Conservation (phyloP, 306 rosid species). For the Trifolium fragiferum region DNA sequence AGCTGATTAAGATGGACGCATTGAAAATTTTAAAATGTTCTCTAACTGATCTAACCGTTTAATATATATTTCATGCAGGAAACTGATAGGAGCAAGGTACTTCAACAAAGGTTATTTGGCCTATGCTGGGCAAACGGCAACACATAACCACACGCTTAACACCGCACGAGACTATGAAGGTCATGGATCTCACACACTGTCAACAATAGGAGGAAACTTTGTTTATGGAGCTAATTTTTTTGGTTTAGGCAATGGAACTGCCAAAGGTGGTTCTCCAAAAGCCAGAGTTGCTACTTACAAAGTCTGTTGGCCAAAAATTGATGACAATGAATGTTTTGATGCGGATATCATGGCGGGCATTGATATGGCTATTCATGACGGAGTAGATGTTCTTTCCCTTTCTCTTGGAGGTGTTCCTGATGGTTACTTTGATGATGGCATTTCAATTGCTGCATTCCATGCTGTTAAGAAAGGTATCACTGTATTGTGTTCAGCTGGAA, state of each 20-base stretch:
- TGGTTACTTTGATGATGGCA: slow-evolving; percentile 42
- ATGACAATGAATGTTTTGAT: slow-evolving; percentile 49
- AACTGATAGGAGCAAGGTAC: slow-evolving; percentile 79
- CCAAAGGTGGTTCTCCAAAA: slow-evolving; percentile 79
- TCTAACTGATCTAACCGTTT: not conserved
- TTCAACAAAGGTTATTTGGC: slow-evolving; percentile 63
- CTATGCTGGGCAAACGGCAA: not conserved
- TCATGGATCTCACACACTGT: slow-evolving; percentile 85
- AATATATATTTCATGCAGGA: slow-evolving; percentile 48
- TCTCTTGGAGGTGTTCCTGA: slow-evolving; percentile 52
- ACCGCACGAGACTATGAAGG: slow-evolving; percentile 59
- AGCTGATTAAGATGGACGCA: not conserved
- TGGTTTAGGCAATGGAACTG: slow-evolving; percentile 70
- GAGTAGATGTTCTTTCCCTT: slow-evolving; percentile 69
- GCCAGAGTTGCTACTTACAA: slow-evolving; percentile 74
- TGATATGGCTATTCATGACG: slow-evolving; percentile 73
- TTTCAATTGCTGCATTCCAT: slow-evolving; percentile 69
- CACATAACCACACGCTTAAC: not conserved
- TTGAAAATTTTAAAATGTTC: not conserved
- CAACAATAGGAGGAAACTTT: slow-evolving; percentile 70
- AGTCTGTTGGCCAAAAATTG: slow-evolving; percentile 68
- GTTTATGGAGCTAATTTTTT: slow-evolving; percentile 56
- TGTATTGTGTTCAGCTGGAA: slow-evolving; percentile 67
- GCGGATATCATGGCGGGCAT: slow-evolving; percentile 65
- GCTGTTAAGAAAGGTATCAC: slow-evolving; percentile 60